A percentile compares a stretch with the other conserved stretches of the same genome.
phyloP scores from a whole-genome alignment of 1,284 basidiomycete genomes.

The Pyrrhoderma lamaoense region DNA sequence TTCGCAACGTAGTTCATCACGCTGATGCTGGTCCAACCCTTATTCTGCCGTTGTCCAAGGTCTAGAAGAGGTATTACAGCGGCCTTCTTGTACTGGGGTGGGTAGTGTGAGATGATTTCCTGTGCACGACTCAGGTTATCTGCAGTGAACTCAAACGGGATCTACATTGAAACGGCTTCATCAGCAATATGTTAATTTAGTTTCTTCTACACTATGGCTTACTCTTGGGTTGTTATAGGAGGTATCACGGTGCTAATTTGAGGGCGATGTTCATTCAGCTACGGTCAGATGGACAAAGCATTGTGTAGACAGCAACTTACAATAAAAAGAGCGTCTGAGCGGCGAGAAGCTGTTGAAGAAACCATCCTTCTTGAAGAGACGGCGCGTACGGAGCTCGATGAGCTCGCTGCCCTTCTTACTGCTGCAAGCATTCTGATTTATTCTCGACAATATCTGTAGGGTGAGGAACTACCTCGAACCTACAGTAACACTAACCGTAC shows the following conservation, averaged over 20 bases:
- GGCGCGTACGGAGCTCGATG: slow-evolving; percentile 21
- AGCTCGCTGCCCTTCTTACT: slow-evolving; percentile 29
- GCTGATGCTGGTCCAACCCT: slow-evolving; percentile 97
- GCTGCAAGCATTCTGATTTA: slow-evolving; percentile 24
- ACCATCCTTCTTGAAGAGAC: slow-evolving; percentile 31
- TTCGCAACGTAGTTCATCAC: slow-evolving; percentile 98
- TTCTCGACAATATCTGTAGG: not conserved
- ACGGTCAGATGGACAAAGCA: slow-evolving; percentile 15
- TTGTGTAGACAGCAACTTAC: slow-evolving; percentile 30
- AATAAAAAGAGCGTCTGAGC: slow-evolving; percentile 56
- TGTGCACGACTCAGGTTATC: slow-evolving; percentile 82
- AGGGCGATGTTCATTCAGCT: not conserved
- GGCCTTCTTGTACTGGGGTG: slow-evolving; percentile 95
- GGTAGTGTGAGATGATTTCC: slow-evolving; percentile 90
- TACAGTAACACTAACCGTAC: no score
- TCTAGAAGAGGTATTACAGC: slow-evolving; percentile 97
- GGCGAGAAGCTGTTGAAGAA: slow-evolving; percentile 36
- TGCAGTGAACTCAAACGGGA: slow-evolving; percentile 82
- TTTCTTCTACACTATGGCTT: not conserved
- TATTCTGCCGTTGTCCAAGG: slow-evolving; percentile 95
- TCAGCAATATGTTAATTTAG: not conserved
- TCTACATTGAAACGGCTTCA: no score
- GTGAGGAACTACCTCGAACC: not conserved
- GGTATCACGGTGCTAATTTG: slow-evolving; percentile 84
- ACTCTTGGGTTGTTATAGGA: slow-evolving; percentile 85